Evolutionary conservation across 2,329 filamentous ascomycete genomes (phyloP), one percentile per base, ranked within the genome.

Genomic region (Neopestalotiopsis sp.): DNA sequence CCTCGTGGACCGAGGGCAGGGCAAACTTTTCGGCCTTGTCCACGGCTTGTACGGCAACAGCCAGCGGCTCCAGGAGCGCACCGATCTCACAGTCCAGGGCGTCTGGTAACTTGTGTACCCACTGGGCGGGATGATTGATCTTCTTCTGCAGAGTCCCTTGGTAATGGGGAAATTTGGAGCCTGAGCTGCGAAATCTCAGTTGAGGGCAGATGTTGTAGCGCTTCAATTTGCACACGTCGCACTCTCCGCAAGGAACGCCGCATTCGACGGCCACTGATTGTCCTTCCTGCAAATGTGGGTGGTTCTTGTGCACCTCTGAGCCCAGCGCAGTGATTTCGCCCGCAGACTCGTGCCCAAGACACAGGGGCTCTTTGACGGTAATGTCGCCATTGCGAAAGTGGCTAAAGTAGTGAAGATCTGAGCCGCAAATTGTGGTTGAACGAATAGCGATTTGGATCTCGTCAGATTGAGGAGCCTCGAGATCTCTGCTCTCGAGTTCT

Each of bases 331-430:
- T 60, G 28, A 92, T 83, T 52, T 91, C 82, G 58, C 90, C 90
- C n/a, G 89, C 87, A 20, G 89, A 91, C 78, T 92, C 90, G 76
- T 93, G 91, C 72, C 91, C 91, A 62, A 85, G 78, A 12, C 80
- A 83, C 45, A 86, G 75, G 38, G 85, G 84, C 69, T 82, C 84
- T 34, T 79, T 81, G 64, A 89, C 86, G 62, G 87, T 80, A 74
- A 90, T 86, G 81, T 89, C 87, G 69, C 88, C 88, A 73, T 90
- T 90, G 78, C 88, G 86, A 79, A 84, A 89, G 77, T 90, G 88
- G 78, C 83, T 86, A 79, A 84, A 91, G 82, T 91, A 91, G 76
- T 90, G 88, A 64, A 89, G 82, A 76, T 90, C 88, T 45, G 87
- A 89, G 70, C 89, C 89, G 77, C 89, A 91, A 76, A 91, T 83